phyloP scores from a whole-genome alignment of 179 eudicot species.

The Beta lomatogona region DNA sequence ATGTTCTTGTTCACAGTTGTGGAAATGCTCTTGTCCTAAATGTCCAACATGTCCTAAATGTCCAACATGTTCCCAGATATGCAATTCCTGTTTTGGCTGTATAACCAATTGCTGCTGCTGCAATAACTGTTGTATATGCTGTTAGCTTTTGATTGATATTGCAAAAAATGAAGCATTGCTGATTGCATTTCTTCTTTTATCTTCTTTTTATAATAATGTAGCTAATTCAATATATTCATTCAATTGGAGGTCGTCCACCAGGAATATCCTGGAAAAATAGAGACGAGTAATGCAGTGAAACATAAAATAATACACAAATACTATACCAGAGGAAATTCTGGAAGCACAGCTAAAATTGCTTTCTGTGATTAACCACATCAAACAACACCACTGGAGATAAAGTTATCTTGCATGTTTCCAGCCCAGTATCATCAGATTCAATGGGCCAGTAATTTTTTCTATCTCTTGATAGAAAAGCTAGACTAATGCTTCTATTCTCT shows the following conservation, averaged over 20 bases:
- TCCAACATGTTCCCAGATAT: conserved; percentile 34
- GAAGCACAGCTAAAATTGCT: conserved; percentile 5
- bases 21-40: conserved; percentile 37
- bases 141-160: conserved; percentile 25
- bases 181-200: background rate
- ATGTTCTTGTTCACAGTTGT: conserved; percentile 30
- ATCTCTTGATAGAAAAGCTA: conserved; percentile 17
- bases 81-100: conserved; percentile 44
- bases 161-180: conserved; percentile 15
- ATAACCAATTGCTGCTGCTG: conserved; percentile 51
- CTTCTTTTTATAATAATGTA: too few relatives aligned
- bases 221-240: background rate
- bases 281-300: background rate
- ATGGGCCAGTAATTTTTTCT: background rate
- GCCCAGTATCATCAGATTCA: conserved; percentile 7
- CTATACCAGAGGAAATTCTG: background rate
- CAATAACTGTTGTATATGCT: conserved; percentile 44
- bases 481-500: conserved; percentile 14
- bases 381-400: background rate
- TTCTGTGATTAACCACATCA: background rate
- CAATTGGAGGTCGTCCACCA: background rate
- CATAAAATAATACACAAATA: background rate
- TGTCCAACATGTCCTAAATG: conserved; percentile 44
- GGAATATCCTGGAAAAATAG: too few relatives aligned
- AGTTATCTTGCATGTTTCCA: background rate